These are phyloP conservation scores for Xerocomus spinulosus DNA, from an alignment of 768 basidiomycete species.

Conservation along the genomic window DNA sequence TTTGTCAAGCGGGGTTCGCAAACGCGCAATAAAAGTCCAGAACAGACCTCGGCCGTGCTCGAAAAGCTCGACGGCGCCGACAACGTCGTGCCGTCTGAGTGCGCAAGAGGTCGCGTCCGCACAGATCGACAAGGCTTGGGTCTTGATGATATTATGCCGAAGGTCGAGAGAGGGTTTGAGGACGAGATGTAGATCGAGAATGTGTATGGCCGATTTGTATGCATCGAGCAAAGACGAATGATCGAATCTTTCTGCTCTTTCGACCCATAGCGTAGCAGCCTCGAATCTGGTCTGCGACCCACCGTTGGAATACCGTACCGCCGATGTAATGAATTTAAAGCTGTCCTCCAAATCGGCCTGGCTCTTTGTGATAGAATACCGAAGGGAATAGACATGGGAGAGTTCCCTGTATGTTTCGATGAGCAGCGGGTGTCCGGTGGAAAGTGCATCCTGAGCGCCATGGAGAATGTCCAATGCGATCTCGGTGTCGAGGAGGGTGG, in stretches of 20 bases:
- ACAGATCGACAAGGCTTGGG: constrained; percentile 11
- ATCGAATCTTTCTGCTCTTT: constrained; percentile 14
- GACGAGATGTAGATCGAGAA: constrained; percentile 18
- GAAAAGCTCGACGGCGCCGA: constrained; percentile 34
- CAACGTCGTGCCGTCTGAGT: constrained; percentile 12
- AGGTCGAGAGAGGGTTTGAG: constrained; percentile 14
- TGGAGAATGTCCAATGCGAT: constrained; percentile 15
- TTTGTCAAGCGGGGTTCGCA: constrained; percentile 24
- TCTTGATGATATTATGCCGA: constrained; percentile 15
- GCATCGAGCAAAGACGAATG: constrained; percentile 18
- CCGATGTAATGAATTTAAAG: constrained; percentile 16
- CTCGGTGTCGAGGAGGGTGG: constrained; percentile 13
- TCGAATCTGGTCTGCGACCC: constrained; percentile 15
- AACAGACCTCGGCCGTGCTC: constrained; percentile 28
- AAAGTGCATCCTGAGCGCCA: constrained; percentile 7
- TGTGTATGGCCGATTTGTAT: constrained; percentile 16
- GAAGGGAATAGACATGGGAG: constrained; percentile 6
- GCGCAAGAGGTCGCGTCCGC: constrained; percentile 28
- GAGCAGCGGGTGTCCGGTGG: constrained; percentile 8
- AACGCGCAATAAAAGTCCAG: constrained; percentile 22
- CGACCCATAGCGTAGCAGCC: constrained; percentile 22
- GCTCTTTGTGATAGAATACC: constrained; percentile 10
- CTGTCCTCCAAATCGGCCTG: constrained; percentile 20
- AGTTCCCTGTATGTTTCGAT: constrained; percentile 12
- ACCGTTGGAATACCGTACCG: constrained; percentile 16